These are phyloP conservation scores for Pyronema domesticum DNA, from an alignment of 495 filamentous ascomycete genomes.

Conservation along the genomic window DNA sequence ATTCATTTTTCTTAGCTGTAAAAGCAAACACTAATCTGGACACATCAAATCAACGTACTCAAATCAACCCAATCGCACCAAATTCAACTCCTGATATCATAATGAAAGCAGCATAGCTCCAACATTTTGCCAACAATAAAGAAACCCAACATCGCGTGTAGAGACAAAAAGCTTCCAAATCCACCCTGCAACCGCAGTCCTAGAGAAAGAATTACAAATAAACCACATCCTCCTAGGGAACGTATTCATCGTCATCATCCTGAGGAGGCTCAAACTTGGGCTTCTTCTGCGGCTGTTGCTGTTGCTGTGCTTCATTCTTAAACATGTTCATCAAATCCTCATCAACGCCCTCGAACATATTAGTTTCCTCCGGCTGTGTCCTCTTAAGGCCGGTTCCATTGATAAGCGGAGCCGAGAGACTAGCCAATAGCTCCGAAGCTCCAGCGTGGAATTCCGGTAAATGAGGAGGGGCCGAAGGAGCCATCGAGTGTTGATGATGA, in stretches of 20 bases:
- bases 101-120: too few relatives aligned
- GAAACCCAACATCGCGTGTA: too few relatives aligned
- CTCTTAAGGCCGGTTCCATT: conserved; percentile 42
- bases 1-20: too few relatives aligned
- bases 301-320: conserved; percentile 30
- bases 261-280: conserved; percentile 12
- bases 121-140: too few relatives aligned
- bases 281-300: conserved; percentile 16
- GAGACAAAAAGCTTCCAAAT: too few relatives aligned
- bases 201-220: too few relatives aligned
- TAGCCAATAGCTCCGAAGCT: conserved; percentile 35
- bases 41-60: too few relatives aligned
- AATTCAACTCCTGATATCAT: too few relatives aligned
- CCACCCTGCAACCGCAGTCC: too few relatives aligned
- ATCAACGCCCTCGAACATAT: conserved; percentile 53
- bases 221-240: conserved; percentile 1
- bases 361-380: conserved; percentile 49
- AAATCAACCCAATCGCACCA: too few relatives aligned
- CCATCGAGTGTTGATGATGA: conserved; percentile 25
- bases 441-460: conserved; percentile 23
- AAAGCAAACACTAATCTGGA: too few relatives aligned
- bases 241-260: conserved; percentile 21
- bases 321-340: conserved; percentile 71
- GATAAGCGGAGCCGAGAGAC: conserved; percentile 27
- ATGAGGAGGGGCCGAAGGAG: conserved; percentile 27